A percentile compares a stretch with the other conserved stretches of the same genome.
These are phyloP conservation scores for Marchantia paleacea DNA, from an alignment of 225 moss, liverwort and hornwort genomes.

Conservation along the genomic window DNA sequence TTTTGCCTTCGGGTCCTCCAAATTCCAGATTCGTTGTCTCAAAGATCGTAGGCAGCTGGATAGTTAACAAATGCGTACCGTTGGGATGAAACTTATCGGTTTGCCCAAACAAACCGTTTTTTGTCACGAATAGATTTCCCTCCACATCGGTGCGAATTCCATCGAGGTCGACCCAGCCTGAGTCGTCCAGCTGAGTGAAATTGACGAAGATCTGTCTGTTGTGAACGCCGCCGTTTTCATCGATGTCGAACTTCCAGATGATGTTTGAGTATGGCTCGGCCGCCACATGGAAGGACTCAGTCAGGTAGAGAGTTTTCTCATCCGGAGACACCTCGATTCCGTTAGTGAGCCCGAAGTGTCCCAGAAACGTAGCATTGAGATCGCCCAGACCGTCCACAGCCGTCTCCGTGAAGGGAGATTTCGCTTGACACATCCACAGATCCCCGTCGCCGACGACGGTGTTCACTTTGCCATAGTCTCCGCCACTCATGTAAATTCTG, in stretches of 20 bases:
- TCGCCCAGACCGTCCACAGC: not conserved
- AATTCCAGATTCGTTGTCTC: constrained; percentile 39
- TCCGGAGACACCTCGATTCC: constrained; percentile 42
- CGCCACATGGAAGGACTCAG: constrained; percentile 23
- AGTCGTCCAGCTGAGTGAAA: constrained; percentile 32
- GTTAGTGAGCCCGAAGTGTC: constrained; percentile 35
- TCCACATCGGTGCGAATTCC: constrained; percentile 34
- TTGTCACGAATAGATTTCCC: constrained; percentile 37
- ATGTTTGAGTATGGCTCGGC: constrained; percentile 1
- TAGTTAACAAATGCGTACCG: constrained; percentile 28
- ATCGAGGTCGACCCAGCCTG: constrained; percentile 23
- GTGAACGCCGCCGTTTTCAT: constrained; percentile 15
- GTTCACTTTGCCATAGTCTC: constrained; percentile 20
- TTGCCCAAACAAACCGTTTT: constrained; percentile 32
- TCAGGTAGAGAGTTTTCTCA: constrained; percentile 38
- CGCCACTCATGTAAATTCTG: constrained; percentile 29
- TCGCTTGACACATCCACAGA: constrained; percentile 33
- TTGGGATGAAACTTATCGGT: constrained; percentile 31
- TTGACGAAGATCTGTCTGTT: constrained; percentile 30
- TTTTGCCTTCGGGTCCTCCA: constrained; percentile 40
- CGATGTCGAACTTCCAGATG: constrained; percentile 35
- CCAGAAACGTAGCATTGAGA: constrained; percentile 18
- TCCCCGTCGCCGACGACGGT: constrained; percentile 33
- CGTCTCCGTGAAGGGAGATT: constrained; percentile 19
- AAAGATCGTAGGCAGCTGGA: constrained; percentile 24